Evolutionary conservation across 306 rosid genomes (phyloP).

Genomic region (Fagus crenata): DNA sequence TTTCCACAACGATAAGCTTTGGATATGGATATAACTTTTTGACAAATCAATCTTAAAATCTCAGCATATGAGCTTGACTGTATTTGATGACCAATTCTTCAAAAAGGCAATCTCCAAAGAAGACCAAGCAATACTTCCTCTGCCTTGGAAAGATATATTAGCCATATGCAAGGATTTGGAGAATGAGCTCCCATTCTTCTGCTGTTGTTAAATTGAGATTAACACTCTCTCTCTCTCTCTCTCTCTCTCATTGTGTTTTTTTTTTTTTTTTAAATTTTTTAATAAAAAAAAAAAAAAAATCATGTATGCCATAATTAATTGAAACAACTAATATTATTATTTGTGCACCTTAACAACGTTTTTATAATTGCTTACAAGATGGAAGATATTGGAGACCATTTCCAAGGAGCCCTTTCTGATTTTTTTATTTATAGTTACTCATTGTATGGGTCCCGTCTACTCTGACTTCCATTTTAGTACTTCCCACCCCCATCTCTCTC

Average conservation of each 20-base stretch:
- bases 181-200: neutral
- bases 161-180: neutral
- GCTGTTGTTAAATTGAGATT: neutral
- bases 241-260: too few species aligned
- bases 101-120: neutral
- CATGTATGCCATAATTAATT: neutral
- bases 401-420: too few species aligned
- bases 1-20: neutral
- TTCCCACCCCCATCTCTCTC: neutral
- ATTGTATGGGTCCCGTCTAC: conserved; percentile 27
- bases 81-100: conserved; percentile 1
- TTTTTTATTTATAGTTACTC: conserved; percentile 27
- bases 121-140: neutral
- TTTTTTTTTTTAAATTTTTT: too few species aligned
- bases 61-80: neutral
- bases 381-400: too few species aligned
- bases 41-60: neutral
- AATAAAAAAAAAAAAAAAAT: too few species aligned
- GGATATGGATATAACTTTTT: neutral
- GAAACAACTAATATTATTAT: conserved; percentile 11
- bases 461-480: conserved; percentile 26
- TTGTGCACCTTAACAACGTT: conserved; percentile 18
- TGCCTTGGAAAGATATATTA: too few species aligned
- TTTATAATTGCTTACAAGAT: too few species aligned
- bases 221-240: too few species aligned